Percentiles rank a stretch among this genome's conserved stretches.
phyloP scores from a whole-genome alignment of 345 rosid genomes.

The Lumnitzera racemosa region DNA sequence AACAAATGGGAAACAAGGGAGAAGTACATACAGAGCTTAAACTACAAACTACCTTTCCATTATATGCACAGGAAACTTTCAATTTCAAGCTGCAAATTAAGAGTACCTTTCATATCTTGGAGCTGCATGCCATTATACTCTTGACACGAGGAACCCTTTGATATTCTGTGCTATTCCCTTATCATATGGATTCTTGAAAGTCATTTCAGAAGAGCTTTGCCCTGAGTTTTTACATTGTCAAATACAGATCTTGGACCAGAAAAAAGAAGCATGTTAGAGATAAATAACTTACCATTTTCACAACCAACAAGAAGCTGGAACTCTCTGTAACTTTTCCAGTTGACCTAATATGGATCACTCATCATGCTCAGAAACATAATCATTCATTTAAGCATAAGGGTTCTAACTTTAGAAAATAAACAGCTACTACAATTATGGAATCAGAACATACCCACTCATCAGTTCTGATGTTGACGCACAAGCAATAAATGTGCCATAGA shows the following conservation, averaged over 20 bases:
- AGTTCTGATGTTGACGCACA: conserved; percentile 53
- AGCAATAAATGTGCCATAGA: conserved; percentile 54
- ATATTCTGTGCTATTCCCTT: conserved; percentile 43
- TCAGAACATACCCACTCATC: conserved; percentile 64
- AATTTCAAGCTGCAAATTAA: no score
- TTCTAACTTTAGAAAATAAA: no score
- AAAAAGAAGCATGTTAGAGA: not conserved
- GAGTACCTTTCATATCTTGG: no score
- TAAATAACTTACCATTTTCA: conserved; percentile 26
- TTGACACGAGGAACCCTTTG: conserved; percentile 21
- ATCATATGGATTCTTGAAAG: conserved; percentile 42
- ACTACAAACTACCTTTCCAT: no score
- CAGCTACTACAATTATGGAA: not conserved
- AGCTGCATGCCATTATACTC: not conserved
- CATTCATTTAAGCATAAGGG: no score
- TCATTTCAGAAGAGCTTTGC: conserved; percentile 10
- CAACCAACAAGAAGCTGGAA: conserved; percentile 27
- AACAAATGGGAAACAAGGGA: no score
- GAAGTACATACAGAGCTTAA: no score
- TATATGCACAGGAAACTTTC: no score
- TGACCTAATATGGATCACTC: conserved; percentile 28
- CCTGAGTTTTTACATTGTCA: conserved; percentile 13
- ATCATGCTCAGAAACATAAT: not conserved
- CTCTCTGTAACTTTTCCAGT: conserved; percentile 62
- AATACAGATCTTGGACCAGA: not conserved